Percentiles rank a stretch among this genome's conserved stretches.
These are phyloP conservation scores for Phialophora chinensis DNA, from an alignment of 2,329 filamentous ascomycete genomes.

Conservation along the genomic window DNA sequence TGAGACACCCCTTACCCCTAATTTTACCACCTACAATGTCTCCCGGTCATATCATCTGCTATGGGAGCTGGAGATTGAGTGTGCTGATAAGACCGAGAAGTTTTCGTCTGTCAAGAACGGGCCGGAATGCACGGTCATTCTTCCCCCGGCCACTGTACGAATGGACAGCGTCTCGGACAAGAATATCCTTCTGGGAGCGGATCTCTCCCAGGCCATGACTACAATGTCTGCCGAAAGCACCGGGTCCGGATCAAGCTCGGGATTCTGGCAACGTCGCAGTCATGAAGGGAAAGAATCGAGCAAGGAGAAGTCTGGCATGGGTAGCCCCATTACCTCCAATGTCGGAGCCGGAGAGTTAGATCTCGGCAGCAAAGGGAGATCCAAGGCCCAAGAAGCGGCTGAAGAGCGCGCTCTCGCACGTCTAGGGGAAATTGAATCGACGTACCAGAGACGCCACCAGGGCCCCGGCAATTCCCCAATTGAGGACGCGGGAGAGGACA, in stretches of 20 bases:
- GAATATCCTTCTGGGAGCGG: constrained; percentile 5
- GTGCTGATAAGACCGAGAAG: constrained; percentile 33
- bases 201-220: constrained; percentile 10
- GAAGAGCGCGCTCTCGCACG: constrained; percentile 25
- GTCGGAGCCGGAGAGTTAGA: background rate
- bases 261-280: constrained; percentile 21
- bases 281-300: constrained; percentile 7
- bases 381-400: constrained; percentile 30
- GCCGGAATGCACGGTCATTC: constrained; percentile 21
- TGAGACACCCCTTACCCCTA: constrained; percentile 35
- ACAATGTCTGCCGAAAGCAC: constrained; percentile 11
- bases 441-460: constrained; percentile 7
- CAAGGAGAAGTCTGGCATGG: constrained; percentile 24
- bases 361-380: constrained; percentile 8
- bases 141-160: constrained; percentile 22
- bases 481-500: background rate
- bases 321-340: background rate
- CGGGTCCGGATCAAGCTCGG: constrained; percentile 19
- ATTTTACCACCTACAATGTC: constrained; percentile 35
- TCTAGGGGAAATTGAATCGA: constrained; percentile 5
- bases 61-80: constrained; percentile 37
- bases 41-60: constrained; percentile 32
- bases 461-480: background rate
- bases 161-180: constrained; percentile 7
- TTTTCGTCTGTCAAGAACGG: constrained; percentile 22